Evolutionary conservation across 2,329 filamentous ascomycete genomes (phyloP).

Genomic region (Stagonosporopsis vannaccii): DNA sequence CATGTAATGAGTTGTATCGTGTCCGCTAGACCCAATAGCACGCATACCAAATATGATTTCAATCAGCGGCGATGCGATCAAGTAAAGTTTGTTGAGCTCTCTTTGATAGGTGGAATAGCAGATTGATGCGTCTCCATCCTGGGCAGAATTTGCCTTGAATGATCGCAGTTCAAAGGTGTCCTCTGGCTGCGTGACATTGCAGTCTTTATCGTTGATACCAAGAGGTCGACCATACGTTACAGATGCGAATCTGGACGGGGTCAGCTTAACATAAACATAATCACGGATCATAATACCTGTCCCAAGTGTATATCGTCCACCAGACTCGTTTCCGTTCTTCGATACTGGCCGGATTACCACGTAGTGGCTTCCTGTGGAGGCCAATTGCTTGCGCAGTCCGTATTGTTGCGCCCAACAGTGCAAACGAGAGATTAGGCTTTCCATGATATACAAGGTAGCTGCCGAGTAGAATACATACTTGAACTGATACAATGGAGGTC

Average conservation of each 20-base stretch:
- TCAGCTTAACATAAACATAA: not conserved
- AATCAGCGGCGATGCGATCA: conserved; percentile 41
- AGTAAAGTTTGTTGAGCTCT: conserved; percentile 40
- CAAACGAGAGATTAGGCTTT: conserved; percentile 51
- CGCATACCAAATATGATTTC: conserved; percentile 36
- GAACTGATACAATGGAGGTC: conserved; percentile 48
- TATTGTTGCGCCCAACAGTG: conserved; percentile 50
- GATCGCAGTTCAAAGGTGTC: conserved; percentile 44
- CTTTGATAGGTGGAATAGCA: conserved; percentile 27
- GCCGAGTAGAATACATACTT: conserved; percentile 52
- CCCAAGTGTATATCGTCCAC: conserved; percentile 56
- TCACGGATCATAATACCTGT: conserved; percentile 20
- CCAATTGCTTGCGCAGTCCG: conserved; percentile 47
- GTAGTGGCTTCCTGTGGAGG: conserved; percentile 40
- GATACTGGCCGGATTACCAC: conserved; percentile 29
- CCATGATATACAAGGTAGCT: conserved; percentile 55
- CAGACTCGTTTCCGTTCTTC: conserved; percentile 52
- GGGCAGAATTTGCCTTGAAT: conserved; percentile 22
- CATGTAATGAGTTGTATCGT: conserved; percentile 4
- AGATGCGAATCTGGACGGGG: conserved; percentile 44
- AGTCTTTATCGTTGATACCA: conserved; percentile 54
- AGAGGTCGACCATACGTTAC: conserved; percentile 53
- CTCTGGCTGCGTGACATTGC: conserved; percentile 45
- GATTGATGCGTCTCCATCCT: conserved; percentile 1
- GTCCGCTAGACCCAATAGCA: conserved; percentile 12